phyloP scores from a whole-genome alignment of 1,284 basidiomycete species.

The Trametes pubescens region DNA sequence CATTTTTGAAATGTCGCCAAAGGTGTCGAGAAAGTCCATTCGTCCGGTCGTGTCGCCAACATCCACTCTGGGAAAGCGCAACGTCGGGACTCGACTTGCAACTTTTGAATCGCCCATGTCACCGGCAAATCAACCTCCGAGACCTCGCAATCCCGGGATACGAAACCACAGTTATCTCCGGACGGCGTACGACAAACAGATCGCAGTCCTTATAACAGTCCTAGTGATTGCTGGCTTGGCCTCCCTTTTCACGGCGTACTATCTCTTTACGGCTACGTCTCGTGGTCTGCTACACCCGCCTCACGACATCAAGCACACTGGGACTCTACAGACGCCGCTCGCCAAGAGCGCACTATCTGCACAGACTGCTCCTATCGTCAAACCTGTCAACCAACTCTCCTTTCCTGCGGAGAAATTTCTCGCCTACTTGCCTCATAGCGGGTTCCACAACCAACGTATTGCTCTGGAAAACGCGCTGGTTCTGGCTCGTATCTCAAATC shows the following conservation, averaged over 20 bases:
- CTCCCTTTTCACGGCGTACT: slow-evolving; percentile 16
- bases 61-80: slow-evolving; percentile 1
- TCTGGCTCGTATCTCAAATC: slow-evolving; percentile 71
- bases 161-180: not conserved
- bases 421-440: slow-evolving; percentile 78
- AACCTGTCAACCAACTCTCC: no score
- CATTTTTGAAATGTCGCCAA: slow-evolving; percentile 6
- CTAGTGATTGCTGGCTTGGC: slow-evolving; percentile 13
- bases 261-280: slow-evolving; percentile 3
- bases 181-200: slow-evolving; percentile 21
- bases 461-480: slow-evolving; percentile 83
- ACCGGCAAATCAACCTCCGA: not conserved
- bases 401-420: slow-evolving; percentile 52
- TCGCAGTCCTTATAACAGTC: slow-evolving; percentile 18
- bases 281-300: not conserved
- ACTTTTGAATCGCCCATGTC: not conserved
- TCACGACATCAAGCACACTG: not conserved
- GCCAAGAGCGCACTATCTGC: not conserved
- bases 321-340: not conserved
- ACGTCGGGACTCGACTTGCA: no score
- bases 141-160: not conserved
- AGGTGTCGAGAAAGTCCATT: not conserved
- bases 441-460: slow-evolving; percentile 87
- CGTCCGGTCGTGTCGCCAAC: not conserved
- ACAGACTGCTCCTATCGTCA: not conserved